phyloP scores from a whole-genome alignment of 2,329 filamentous ascomycete species.

The Mariannaea elegans region DNA sequence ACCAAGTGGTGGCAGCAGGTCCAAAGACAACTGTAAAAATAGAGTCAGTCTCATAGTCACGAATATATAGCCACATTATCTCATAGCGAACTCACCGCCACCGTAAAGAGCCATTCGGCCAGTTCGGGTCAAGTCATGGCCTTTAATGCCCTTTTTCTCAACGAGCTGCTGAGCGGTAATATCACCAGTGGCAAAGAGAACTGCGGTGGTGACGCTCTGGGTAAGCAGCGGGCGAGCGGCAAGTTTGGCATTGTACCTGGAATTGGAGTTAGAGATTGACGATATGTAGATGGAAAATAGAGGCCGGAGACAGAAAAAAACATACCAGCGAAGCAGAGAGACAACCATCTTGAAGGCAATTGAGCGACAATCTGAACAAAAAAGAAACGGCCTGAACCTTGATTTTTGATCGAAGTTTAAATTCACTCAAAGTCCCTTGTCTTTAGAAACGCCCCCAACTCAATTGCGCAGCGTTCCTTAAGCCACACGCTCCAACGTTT shows the following conservation, averaged over 20 bases:
- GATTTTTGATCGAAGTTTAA: constrained; percentile 25
- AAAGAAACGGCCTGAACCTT: constrained; percentile 6
- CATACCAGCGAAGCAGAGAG: constrained; percentile 46
- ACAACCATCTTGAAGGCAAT: constrained; percentile 32
- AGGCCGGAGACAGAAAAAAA: neutral
- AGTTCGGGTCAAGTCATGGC: constrained; percentile 78
- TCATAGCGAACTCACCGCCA: constrained; percentile 63
- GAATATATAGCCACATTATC: neutral
- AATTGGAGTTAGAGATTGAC: constrained; percentile 26
- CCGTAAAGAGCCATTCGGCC: constrained; percentile 84
- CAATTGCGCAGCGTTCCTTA: constrained; percentile 19
- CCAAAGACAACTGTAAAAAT: constrained; percentile 75
- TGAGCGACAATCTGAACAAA: neutral
- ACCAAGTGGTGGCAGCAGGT: constrained; percentile 88
- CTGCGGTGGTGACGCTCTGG: constrained; percentile 86
- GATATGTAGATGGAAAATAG: neutral
- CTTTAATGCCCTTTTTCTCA: constrained; percentile 79
- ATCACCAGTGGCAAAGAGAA: constrained; percentile 94
- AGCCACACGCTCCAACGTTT: constrained; percentile 30
- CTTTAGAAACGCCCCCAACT: constrained; percentile 15
- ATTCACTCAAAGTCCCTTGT: constrained; percentile 18
- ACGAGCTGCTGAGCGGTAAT: constrained; percentile 90
- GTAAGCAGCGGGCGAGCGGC: constrained; percentile 86
- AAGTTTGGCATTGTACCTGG: constrained; percentile 87
- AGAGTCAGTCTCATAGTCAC: constrained; percentile 18